Percentiles rank a stretch among this genome's conserved stretches.
phyloP scores from a whole-genome alignment of 2,329 filamentous ascomycete species.

The Dothidotthia symphoricarpi region DNA sequence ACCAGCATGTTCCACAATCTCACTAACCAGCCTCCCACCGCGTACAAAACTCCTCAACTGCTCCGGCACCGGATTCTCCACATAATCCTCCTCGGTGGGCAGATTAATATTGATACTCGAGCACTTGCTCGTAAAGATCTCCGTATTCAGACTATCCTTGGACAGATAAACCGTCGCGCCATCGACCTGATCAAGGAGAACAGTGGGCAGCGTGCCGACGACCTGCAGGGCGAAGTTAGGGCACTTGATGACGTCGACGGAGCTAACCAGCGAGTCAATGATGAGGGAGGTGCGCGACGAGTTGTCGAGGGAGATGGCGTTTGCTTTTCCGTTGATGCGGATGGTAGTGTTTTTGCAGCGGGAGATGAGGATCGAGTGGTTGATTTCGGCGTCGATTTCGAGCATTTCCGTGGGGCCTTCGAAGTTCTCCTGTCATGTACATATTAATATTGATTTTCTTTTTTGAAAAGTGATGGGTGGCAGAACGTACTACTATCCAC shows the following conservation, averaged over 20 bases:
- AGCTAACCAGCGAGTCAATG: conserved; percentile 84
- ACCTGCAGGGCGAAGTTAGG: conserved; percentile 94
- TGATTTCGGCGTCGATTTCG: conserved; percentile 76
- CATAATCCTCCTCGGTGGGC: conserved; percentile 72
- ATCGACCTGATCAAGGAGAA: conserved; percentile 91
- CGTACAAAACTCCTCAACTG: conserved; percentile 83
- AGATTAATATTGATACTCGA: conserved; percentile 85
- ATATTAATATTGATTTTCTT: too few relatives aligned
- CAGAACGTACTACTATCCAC: conserved; percentile 72
- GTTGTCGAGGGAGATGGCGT: conserved; percentile 95
- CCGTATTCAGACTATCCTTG: conserved; percentile 72
- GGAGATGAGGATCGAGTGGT: conserved; percentile 88
- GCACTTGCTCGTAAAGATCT: conserved; percentile 88
- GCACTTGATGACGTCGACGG: conserved; percentile 92
- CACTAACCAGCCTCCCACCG: conserved; percentile 75
- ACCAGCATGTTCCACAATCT: conserved; percentile 94
- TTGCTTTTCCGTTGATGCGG: conserved; percentile 87
- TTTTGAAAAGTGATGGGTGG: too few relatives aligned
- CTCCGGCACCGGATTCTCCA: conserved; percentile 81
- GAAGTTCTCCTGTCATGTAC: conserved; percentile 70
- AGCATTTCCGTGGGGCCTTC: conserved; percentile 72
- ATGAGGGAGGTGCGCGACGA: conserved; percentile 79
- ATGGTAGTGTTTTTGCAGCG: conserved; percentile 89
- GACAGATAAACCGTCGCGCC: conserved; percentile 83
- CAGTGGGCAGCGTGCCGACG: conserved; percentile 77